Evolutionary conservation across 2,329 filamentous ascomycete genomes (phyloP).

Genomic region (Spiromastix sp.): DNA sequence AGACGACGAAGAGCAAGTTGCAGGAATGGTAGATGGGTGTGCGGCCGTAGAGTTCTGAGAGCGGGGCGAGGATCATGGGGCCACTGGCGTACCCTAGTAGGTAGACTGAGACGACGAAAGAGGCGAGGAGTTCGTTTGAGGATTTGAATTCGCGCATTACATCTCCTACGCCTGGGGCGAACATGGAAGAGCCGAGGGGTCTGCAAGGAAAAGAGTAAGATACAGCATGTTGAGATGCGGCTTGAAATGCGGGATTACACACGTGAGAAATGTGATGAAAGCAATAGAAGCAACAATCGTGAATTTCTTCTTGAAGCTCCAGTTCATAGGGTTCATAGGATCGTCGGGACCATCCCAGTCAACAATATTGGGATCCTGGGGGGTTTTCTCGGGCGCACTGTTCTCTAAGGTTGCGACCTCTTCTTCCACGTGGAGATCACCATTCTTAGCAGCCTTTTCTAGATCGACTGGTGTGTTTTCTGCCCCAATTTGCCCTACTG

Average conservation of each 20-base stretch:
- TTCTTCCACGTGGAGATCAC: background rate
- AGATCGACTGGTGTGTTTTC: background rate
- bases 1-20: constrained; percentile 51
- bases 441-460: background rate
- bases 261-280: constrained; percentile 37
- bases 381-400: constrained; percentile 3
- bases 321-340: constrained; percentile 51
- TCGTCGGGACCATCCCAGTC: constrained; percentile 51
- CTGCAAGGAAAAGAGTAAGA: constrained; percentile 2
- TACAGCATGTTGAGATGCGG: background rate
- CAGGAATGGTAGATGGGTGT: constrained; percentile 45
- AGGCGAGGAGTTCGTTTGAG: constrained; percentile 31
- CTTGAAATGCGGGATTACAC: constrained; percentile 4
- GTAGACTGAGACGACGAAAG: constrained; percentile 52
- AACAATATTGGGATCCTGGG: constrained; percentile 42
- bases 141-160: constrained; percentile 38
- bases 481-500: too few species aligned
- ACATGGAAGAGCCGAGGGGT: constrained; percentile 34
- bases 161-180: constrained; percentile 29
- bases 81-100: constrained; percentile 52
- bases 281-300: constrained; percentile 38
- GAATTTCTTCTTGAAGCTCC: constrained; percentile 39
- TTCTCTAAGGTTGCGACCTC: background rate
- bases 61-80: constrained; percentile 53
- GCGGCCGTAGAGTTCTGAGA: constrained; percentile 53